These are phyloP conservation scores for Epipyxis sp. DNA, from an alignment of 108 stramenopile species.

Conservation along the genomic window DNA sequence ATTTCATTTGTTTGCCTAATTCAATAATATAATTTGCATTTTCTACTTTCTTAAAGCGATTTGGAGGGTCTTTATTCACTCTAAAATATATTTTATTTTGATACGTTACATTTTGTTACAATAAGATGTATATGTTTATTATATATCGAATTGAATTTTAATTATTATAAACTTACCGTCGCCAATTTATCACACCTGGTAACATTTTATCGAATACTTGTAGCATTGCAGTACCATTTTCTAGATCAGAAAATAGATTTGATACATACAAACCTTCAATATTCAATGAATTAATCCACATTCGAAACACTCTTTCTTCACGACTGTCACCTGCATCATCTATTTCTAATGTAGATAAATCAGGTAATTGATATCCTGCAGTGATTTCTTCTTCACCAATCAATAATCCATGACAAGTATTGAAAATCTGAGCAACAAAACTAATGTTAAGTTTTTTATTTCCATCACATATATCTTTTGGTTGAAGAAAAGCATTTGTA, in stretches of 20 bases:
- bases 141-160: too few relatives aligned
- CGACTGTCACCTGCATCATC: constrained; percentile 52
- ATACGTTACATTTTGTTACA: too few relatives aligned
- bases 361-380: too few relatives aligned
- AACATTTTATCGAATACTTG: constrained; percentile 48
- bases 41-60: constrained; percentile 29
- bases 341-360: constrained; percentile 49
- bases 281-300: constrained; percentile 62
- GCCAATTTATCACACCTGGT: constrained; percentile 51
- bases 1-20: constrained; percentile 30
- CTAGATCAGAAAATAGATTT: constrained; percentile 52
- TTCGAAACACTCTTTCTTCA: constrained; percentile 56
- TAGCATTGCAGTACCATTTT: constrained; percentile 46
- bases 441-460: constrained; percentile 59
- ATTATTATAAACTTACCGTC: constrained; percentile 25
- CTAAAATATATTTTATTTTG: too few relatives aligned
- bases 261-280: constrained; percentile 42
- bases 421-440: constrained; percentile 60
- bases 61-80: background rate
- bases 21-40: constrained; percentile 43
- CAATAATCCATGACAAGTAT: constrained; percentile 50
- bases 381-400: constrained; percentile 49
- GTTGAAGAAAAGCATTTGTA: constrained; percentile 50
- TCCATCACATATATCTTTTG: constrained; percentile 50
- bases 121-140: too few relatives aligned